Percentiles rank a stretch among this genome's conserved stretches.
phyloP scores from a whole-genome alignment of 1,139 yeast genomes.

The Hyphopichia wangnamkhiaoensis region DNA sequence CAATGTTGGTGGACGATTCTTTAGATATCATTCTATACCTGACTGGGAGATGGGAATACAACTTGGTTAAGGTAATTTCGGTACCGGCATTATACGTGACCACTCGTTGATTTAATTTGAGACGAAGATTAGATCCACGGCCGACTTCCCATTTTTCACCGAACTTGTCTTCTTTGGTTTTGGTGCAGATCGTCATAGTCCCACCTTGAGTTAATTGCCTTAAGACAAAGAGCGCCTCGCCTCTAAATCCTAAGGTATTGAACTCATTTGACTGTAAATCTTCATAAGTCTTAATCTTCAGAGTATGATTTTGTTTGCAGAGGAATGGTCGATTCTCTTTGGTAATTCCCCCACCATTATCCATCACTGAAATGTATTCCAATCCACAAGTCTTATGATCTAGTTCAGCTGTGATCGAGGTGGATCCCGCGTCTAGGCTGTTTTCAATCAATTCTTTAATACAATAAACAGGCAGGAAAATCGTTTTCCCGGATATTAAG shows the following conservation, averaged over 20 bases:
- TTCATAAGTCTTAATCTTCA: background rate
- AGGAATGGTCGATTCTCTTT: background rate
- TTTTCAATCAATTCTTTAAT: constrained; percentile 5
- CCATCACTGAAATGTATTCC: constrained; percentile 1
- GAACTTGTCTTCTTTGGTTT: background rate
- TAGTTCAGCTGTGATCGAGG: constrained; percentile 1
- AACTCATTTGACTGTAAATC: background rate
- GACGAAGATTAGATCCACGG: background rate
- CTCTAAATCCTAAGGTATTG: background rate
- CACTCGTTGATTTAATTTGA: background rate
- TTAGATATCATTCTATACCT: background rate
- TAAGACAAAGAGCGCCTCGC: constrained; percentile 1
- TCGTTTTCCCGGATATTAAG: background rate
- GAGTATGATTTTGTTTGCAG: background rate
- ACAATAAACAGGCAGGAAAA: constrained; percentile 2
- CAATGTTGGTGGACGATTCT: background rate
- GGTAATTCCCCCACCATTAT: constrained; percentile 4
- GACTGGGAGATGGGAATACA: background rate
- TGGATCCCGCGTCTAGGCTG: constrained; percentile 2
- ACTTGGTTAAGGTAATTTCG: background rate
- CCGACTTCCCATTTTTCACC: background rate
- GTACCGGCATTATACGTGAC: background rate
- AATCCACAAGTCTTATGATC: constrained; percentile 4
- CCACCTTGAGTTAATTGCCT: constrained; percentile 1
- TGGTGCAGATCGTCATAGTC: background rate